Conservation (phyloP, 345 rosid genomes). For the Eucalyptus regnans region DNA sequence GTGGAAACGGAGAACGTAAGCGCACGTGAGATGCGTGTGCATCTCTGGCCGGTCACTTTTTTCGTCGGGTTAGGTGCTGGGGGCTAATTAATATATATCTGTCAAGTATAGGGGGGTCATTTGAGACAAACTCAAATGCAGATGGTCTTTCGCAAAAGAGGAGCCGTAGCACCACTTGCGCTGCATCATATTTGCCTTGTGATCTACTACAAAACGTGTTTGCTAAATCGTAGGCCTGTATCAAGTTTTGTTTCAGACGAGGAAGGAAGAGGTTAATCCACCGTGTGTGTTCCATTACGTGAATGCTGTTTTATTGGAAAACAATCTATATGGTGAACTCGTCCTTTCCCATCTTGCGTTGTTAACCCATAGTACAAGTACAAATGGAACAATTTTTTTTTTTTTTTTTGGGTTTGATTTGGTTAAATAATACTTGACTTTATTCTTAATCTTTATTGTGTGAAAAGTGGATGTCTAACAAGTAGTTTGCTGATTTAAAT, state of each 20-base stretch:
- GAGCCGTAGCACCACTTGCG: fast-evolving
- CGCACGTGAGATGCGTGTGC: too few species aligned
- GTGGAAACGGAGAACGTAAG: too few species aligned
- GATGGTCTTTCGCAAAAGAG: too few species aligned
- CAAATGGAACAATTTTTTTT: fast-evolving
- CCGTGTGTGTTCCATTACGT: fast-evolving
- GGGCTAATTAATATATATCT: too few species aligned
- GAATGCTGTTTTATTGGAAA: not conserved
- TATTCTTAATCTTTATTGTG: too few species aligned
- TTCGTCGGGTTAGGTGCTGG: too few species aligned
- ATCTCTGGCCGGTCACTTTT: too few species aligned
- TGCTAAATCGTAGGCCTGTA: not conserved
- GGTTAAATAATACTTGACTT: fast-evolving
- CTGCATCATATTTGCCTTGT: not conserved
- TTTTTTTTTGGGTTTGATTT: fast-evolving
- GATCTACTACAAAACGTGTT: too few species aligned
- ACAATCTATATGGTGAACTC: not conserved
- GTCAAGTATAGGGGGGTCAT: fast-evolving
- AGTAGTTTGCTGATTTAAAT: too few species aligned
- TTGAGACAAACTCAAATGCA: too few species aligned
- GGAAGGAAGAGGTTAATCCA: not conserved
- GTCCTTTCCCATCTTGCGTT: not conserved
- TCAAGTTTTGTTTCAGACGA: not conserved
- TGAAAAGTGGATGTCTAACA: fast-evolving
- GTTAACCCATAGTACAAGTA: not conserved